Conservation (phyloP, 805 yeast species). For the Suhomyces prunicola region DNA sequence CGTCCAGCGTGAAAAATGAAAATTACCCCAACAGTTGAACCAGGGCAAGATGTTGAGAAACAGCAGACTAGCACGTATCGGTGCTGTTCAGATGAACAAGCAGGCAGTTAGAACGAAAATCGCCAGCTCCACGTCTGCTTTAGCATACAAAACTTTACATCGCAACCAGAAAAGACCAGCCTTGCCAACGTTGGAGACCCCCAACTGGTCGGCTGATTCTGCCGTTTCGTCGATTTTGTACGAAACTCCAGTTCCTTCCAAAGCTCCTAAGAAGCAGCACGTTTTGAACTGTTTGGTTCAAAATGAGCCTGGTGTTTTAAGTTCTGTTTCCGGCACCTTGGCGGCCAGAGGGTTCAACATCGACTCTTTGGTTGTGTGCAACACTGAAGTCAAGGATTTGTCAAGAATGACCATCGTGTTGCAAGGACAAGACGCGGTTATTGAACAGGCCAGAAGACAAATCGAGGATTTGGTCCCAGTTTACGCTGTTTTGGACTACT, state of each 20-base stretch:
- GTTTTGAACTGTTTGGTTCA: conserved; percentile 96
- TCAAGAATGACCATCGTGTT: conserved; percentile 96
- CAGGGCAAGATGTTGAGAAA: conserved; percentile 3
- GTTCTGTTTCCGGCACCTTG: conserved; percentile 88
- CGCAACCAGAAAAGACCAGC: conserved; percentile 85
- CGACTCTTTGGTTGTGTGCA: conserved; percentile 94
- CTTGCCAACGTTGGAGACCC: conserved; percentile 88
- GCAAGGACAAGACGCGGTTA: conserved; percentile 91
- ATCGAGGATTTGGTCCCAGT: conserved; percentile 97
- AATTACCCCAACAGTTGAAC: conserved; percentile 3
- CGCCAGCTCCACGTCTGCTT: conserved; percentile 82
- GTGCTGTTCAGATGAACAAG: neutral
- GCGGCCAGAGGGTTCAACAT: conserved; percentile 99
- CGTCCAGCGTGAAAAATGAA: conserved; percentile 1
- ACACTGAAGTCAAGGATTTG: conserved; percentile 91
- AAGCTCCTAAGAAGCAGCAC: conserved; percentile 71
- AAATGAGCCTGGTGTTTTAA: conserved; percentile 97
- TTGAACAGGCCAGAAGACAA: conserved; percentile 97
- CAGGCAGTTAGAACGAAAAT: conserved; percentile 5
- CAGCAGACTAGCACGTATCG: neutral
- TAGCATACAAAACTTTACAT: conserved; percentile 90
- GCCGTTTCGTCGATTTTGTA: conserved; percentile 94
- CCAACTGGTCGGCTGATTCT: conserved; percentile 92
- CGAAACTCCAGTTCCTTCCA: conserved; percentile 74
- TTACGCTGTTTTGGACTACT: conserved; percentile 93